phyloP scores from a whole-genome alignment of 2,329 filamentous ascomycete species.

The Aspergillus neotritici region DNA sequence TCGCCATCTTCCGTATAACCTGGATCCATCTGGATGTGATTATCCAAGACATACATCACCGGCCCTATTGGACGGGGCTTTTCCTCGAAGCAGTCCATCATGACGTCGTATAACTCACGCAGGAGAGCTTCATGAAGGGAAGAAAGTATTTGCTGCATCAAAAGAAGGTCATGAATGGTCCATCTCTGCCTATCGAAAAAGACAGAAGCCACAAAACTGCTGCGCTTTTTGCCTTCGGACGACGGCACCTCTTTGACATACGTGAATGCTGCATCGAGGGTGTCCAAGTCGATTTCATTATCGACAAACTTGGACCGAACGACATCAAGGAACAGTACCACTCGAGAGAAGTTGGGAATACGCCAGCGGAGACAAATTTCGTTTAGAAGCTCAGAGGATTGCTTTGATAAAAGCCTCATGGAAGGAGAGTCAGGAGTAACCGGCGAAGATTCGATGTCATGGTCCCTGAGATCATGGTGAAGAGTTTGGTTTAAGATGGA shows the following conservation, averaged over 20 bases:
- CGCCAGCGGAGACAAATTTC: constrained; percentile 87
- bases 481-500: constrained; percentile 74
- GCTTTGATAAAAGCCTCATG: constrained; percentile 60
- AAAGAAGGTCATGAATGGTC: constrained; percentile 62
- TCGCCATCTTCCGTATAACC: constrained; percentile 66
- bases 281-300: constrained; percentile 72
- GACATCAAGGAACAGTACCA: constrained; percentile 78
- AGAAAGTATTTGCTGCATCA: constrained; percentile 69
- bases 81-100: constrained; percentile 82
- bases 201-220: constrained; percentile 43
- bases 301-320: constrained; percentile 78
- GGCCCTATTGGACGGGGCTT: constrained; percentile 77
- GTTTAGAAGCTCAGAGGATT: constrained; percentile 74
- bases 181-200: constrained; percentile 58
- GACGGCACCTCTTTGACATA: constrained; percentile 67
- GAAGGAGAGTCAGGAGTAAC: constrained; percentile 45
- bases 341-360: constrained; percentile 72
- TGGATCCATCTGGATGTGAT: constrained; percentile 73
- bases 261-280: constrained; percentile 76
- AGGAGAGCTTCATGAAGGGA: constrained; percentile 75
- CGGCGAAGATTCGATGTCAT: constrained; percentile 46
- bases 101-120: constrained; percentile 78
- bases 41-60: constrained; percentile 73
- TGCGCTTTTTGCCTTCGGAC: constrained; percentile 58
- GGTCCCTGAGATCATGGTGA: constrained; percentile 53